Conservation (phyloP, 352 stramenopile species). For the Globisporangium okanoganense region DNA sequence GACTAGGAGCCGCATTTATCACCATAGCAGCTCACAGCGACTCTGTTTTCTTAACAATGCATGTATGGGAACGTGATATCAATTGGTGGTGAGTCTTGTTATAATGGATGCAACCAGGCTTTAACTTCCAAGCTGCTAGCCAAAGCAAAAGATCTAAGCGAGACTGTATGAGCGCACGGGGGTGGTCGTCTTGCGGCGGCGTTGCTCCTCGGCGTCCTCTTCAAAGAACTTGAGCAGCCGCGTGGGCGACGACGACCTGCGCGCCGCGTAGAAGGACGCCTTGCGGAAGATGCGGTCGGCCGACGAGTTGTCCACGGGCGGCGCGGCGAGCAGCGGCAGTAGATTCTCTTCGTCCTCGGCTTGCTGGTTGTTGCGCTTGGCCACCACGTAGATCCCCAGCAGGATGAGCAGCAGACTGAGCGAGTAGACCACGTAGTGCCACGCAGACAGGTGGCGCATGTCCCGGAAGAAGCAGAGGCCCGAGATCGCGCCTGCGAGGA, state of each 20-base stretch:
- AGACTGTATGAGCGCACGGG: slow-evolving; percentile 12
- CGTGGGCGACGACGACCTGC: slow-evolving; percentile 33
- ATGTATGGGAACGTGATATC: not conserved
- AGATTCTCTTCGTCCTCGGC: slow-evolving; percentile 55
- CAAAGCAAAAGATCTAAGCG: not conserved
- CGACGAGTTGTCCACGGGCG: slow-evolving; percentile 37
- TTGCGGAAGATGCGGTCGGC: slow-evolving; percentile 50
- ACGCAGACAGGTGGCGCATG: slow-evolving; percentile 57
- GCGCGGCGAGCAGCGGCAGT: slow-evolving; percentile 43
- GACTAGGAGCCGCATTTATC: slow-evolving; percentile 28
- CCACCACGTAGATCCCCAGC: slow-evolving; percentile 69
- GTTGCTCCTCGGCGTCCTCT: slow-evolving; percentile 15
- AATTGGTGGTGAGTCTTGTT: no score
- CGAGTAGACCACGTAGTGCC: slow-evolving; percentile 75
- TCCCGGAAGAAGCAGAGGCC: slow-evolving; percentile 79
- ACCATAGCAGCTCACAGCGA: not conserved
- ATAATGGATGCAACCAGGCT: not conserved
- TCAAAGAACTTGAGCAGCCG: slow-evolving; percentile 18
- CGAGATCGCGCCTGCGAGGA: slow-evolving; percentile 67
- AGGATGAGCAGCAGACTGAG: slow-evolving; percentile 68
- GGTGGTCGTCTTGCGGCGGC: not conserved
- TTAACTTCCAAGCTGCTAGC: not conserved
- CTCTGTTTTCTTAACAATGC: not conserved
- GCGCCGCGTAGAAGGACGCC: slow-evolving; percentile 43
- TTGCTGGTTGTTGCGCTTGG: slow-evolving; percentile 38